These are phyloP conservation scores for Sphagnurus paluster DNA, from an alignment of 1,284 basidiomycete species.

Conservation along the genomic window DNA sequence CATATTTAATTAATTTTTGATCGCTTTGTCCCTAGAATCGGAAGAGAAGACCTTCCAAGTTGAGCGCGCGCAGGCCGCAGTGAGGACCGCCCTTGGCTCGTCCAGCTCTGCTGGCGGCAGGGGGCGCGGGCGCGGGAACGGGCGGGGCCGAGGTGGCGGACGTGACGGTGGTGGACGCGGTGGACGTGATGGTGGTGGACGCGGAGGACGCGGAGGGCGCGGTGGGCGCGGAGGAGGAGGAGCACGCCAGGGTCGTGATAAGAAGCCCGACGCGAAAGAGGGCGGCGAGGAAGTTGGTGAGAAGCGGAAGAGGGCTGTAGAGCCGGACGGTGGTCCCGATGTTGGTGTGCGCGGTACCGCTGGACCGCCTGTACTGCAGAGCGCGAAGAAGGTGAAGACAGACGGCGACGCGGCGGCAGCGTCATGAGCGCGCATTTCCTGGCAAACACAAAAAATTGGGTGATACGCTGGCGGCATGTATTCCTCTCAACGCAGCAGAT, in stretches of 20 bases:
- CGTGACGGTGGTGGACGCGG: constrained; percentile 22
- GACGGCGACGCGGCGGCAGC: constrained; percentile 32
- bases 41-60: constrained; percentile 69
- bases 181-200: constrained; percentile 28
- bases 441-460: not conserved
- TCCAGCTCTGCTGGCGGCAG: constrained; percentile 26
- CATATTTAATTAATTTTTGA: not conserved
- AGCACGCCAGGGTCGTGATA: constrained; percentile 33
- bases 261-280: constrained; percentile 25
- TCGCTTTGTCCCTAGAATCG: constrained; percentile 25
- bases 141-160: constrained; percentile 37
- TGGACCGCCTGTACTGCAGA: constrained; percentile 59
- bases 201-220: constrained; percentile 22
- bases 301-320: constrained; percentile 72
- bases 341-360: constrained; percentile 60
- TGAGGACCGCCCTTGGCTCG: constrained; percentile 46
- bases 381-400: constrained; percentile 61
- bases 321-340: constrained; percentile 73
- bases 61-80: constrained; percentile 68
- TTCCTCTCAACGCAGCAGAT: not conserved
- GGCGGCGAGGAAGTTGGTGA: constrained; percentile 47
- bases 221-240: constrained; percentile 41
- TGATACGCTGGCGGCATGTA: not conserved
- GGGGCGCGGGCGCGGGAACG: constrained; percentile 21
- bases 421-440: constrained; percentile 1